Conservation (phyloP, 139 green algal genomes). For the Haematococcus lacustris region DNA sequence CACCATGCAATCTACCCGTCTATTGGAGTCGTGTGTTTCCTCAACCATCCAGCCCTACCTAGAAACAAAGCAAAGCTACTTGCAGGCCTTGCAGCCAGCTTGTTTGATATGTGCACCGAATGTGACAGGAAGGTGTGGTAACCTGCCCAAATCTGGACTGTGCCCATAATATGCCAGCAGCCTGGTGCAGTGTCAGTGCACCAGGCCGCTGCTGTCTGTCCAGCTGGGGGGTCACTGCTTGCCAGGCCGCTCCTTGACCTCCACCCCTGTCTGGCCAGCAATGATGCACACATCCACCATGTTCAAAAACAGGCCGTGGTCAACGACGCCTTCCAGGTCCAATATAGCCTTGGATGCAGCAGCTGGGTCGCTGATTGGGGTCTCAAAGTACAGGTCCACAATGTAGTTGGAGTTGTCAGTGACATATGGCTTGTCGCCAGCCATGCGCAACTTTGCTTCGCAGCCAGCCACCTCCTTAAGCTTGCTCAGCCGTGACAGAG, state of each 20-base stretch:
- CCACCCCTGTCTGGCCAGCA: conserved; percentile 76
- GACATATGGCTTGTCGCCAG: conserved; percentile 92
- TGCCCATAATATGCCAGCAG: no score
- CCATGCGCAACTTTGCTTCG: conserved; percentile 85
- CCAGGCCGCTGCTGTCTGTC: no score
- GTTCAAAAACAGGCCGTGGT: conserved; percentile 97
- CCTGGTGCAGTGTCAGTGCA: no score
- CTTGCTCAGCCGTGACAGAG: conserved; percentile 50
- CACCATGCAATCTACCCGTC: no score
- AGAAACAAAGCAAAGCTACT: no score
- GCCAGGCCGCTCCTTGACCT: conserved; percentile 56
- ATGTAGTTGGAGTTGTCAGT: conserved; percentile 99
- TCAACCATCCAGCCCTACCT: no score
- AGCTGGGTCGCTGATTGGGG: conserved; percentile 61
- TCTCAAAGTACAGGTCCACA: conserved; percentile 96
- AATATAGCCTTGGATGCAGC: conserved; percentile 80
- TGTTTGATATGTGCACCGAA: no score
- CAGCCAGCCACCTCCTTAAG: conserved; percentile 71
- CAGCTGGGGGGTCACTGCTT: no score
- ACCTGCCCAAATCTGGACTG: no score
- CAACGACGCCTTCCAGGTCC: conserved; percentile 86
- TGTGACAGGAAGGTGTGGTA: no score
- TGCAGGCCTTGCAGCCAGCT: no score
- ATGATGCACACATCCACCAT: conserved; percentile 97
- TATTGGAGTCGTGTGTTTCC: no score